Percentiles rank a stretch among this genome's conserved stretches.
Conservation (phyloP, 2,329 filamentous ascomycete species). For the Phoma herbarum region DNA sequence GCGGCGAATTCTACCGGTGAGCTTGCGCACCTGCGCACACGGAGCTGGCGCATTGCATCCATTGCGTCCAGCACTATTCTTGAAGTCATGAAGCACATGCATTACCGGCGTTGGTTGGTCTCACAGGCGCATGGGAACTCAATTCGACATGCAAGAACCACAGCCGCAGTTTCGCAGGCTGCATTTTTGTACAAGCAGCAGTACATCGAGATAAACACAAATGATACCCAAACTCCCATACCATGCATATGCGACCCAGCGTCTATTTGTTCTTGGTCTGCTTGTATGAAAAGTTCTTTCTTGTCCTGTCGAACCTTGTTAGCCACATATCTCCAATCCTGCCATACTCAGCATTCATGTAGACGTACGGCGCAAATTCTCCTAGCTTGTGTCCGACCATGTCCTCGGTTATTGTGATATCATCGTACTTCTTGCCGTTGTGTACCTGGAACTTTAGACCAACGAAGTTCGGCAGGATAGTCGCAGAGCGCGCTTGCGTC, state of each 20-base stretch:
- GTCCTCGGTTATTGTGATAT: slow-evolving; percentile 86
- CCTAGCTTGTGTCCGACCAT: slow-evolving; percentile 97
- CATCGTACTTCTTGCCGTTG: slow-evolving; percentile 87
- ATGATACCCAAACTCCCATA: slow-evolving; percentile 51
- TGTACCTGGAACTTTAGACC: slow-evolving; percentile 89
- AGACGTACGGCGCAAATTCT: slow-evolving; percentile 83
- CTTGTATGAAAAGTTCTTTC: slow-evolving; percentile 74
- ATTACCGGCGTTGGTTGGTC: slow-evolving; percentile 41
- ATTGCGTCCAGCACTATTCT: not conserved
- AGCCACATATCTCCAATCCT: slow-evolving; percentile 9
- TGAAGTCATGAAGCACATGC: slow-evolving; percentile 20
- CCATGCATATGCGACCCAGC: slow-evolving; percentile 32
- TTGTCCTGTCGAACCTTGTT: slow-evolving; percentile 60
- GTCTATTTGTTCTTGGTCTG: slow-evolving; percentile 73
- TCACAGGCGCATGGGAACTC: slow-evolving; percentile 31
- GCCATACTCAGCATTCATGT: not conserved
- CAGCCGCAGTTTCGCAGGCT: slow-evolving; percentile 18
- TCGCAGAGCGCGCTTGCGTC: slow-evolving; percentile 87
- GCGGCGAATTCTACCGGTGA: slow-evolving; percentile 94
- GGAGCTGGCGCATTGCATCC: not conserved
- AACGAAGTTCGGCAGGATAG: slow-evolving; percentile 91
- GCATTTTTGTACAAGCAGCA: slow-evolving; percentile 45
- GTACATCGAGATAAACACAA: slow-evolving; percentile 44
- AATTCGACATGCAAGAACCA: slow-evolving; percentile 1
- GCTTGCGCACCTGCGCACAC: not conserved